Base-by-base conservation (phyloP, 495 filamentous ascomycete genomes). In the Pyrenula massariospora region DNA sequence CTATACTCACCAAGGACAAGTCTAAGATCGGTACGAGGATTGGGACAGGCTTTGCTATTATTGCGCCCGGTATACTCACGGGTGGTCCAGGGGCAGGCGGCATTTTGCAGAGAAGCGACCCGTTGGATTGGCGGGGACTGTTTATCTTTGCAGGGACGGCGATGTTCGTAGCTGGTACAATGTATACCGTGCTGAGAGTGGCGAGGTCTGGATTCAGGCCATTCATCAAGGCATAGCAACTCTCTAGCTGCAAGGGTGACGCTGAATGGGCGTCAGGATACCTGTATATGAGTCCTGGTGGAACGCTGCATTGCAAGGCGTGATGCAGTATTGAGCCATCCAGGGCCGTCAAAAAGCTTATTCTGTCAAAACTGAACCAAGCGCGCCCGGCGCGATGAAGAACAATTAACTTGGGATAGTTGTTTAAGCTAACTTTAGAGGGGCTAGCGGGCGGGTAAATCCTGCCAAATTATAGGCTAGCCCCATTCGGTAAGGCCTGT, bases 1-100 rank as follows among this genome's bases (percentile, higher is more conserved):
- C 60, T 60, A 15, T 60, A 21, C 53, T 62, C 56, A 59, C 58
- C 48, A 22, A 58, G 47, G 56, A 60, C 59, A 60, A 57, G 54
- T 2, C 55, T 25, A 50, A 54, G 11, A 61, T 75, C 22, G 72
- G 71, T 5, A 68, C 70, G 23, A 63, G 72, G n/a, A 53, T 73
- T 1, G 72, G 72, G 0, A 56, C 66, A 58, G 60, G 64, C 0
- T 71, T 64, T 52, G 62, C 59, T 1, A 63, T 67, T 36, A 61
- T 25, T 19, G 60, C 59, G 12, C 23, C 65, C 31, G 68, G 65
- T 22, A 53, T 63, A 31, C 54, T 73, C 1, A 55, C 66, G 15
- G 68, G 70, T 10, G 61, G 64, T 12, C 69, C 70, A 12, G 63
- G 61, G 50, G 68, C 63, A 5, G 70, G 70, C 15, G 70, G 65